phyloP scores from a whole-genome alignment of 2,329 filamentous ascomycete genomes.

The Teratosphaeria gauchensis region DNA sequence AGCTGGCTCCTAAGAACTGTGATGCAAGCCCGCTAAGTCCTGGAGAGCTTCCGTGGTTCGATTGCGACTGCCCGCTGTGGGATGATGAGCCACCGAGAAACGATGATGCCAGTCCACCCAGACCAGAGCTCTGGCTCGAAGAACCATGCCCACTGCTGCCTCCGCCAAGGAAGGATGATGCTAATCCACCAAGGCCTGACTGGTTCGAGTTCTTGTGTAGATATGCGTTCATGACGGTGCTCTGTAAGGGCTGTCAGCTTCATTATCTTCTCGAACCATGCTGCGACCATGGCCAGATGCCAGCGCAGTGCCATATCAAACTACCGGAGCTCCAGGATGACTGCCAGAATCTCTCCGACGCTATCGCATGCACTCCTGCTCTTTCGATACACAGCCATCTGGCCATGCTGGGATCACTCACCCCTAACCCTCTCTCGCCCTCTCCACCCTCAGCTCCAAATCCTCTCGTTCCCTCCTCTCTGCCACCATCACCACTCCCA shows the following conservation, averaged over 20 bases:
- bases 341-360: background rate
- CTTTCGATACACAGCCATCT: background rate
- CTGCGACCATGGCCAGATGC: background rate
- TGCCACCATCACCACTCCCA: conserved; percentile 5
- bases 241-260: conserved; percentile 12
- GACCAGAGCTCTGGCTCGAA: conserved; percentile 7
- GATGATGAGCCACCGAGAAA: conserved; percentile 22
- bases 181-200: conserved; percentile 6
- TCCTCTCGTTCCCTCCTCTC: conserved; percentile 13
- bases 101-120: conserved; percentile 17
- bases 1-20: background rate
- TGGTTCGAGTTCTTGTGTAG: conserved; percentile 18
- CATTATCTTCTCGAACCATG: background rate
- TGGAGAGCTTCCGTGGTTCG: background rate
- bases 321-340: background rate
- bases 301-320: background rate
- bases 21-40: conserved; percentile 1
- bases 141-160: background rate
- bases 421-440: conserved; percentile 22
- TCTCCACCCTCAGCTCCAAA: conserved; percentile 20
- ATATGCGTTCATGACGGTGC: conserved; percentile 17
- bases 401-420: conserved; percentile 8
- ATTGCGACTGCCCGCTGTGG: conserved; percentile 5
- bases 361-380: background rate
- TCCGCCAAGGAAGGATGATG: conserved; percentile 3